Conservation (phyloP, 1,139 yeast species). For the Blastobotrys ciferrii region DNA sequence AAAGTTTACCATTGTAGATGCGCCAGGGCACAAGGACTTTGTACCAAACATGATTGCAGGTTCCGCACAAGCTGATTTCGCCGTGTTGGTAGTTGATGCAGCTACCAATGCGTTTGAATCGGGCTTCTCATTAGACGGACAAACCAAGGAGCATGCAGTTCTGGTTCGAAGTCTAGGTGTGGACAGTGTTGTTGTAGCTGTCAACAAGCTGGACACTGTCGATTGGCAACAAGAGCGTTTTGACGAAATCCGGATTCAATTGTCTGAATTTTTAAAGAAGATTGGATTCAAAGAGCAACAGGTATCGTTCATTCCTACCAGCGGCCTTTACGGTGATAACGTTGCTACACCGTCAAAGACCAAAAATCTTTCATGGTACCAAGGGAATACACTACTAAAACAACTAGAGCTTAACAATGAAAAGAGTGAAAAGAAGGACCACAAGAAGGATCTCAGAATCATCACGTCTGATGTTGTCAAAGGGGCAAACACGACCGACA, state of each 20-base stretch:
- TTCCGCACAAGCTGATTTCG: slow-evolving; percentile 77
- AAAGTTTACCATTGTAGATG: slow-evolving; percentile 85
- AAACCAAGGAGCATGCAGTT: slow-evolving; percentile 89
- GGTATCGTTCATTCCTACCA: slow-evolving; percentile 72
- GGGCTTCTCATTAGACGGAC: slow-evolving; percentile 85
- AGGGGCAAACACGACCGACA: slow-evolving; percentile 34
- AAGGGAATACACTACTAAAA: slow-evolving; percentile 62
- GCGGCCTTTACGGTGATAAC: slow-evolving; percentile 83
- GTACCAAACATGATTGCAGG: slow-evolving; percentile 99
- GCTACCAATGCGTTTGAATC: slow-evolving; percentile 84
- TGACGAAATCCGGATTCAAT: slow-evolving; percentile 56
- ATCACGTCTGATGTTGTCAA: slow-evolving; percentile 42
- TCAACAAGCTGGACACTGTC: slow-evolving; percentile 82
- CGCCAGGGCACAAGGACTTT: slow-evolving; percentile 97
- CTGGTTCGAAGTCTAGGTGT: slow-evolving; percentile 83
- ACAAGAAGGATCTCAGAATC: slow-evolving; percentile 39
- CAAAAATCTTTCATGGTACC: slow-evolving; percentile 53
- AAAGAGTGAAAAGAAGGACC: slow-evolving; percentile 28
- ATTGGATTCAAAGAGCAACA: slow-evolving; percentile 58
- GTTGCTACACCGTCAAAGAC: slow-evolving; percentile 48
- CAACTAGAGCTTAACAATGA: slow-evolving; percentile 40
- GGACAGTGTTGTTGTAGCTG: slow-evolving; percentile 68
- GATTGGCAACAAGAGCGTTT: slow-evolving; percentile 70
- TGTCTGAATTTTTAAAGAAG: slow-evolving; percentile 55
- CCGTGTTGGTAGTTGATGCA: slow-evolving; percentile 73